phyloP scores from a whole-genome alignment of 371 early-diverging fungal genomes.

The Mortierella sp. region DNA sequence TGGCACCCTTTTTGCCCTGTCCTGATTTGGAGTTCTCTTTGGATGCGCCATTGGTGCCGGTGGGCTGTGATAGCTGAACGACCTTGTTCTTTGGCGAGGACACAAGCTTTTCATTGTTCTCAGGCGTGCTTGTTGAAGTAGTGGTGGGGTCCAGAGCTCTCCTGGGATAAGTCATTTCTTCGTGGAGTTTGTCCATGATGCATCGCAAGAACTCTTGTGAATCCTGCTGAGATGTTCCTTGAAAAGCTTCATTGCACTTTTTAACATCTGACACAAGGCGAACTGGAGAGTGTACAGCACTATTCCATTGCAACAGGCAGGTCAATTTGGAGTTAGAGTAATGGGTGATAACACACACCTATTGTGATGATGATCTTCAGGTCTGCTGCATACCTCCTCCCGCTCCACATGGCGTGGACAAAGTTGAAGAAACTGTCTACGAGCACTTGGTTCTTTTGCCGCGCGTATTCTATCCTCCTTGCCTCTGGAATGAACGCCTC shows the following conservation, averaged over 20 bases:
- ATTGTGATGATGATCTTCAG: too few species aligned
- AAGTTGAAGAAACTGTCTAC: conserved; percentile 52
- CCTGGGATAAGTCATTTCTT: conserved; percentile 56
- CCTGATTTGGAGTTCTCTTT: background rate
- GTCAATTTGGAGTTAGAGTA: too few species aligned
- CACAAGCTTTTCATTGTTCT: conserved; percentile 10
- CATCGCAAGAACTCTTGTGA: conserved; percentile 61
- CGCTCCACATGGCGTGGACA: conserved; percentile 56
- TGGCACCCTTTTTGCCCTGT: background rate
- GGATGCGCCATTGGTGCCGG: background rate
- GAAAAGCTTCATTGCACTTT: conserved; percentile 53
- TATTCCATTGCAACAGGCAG: conserved; percentile 10
- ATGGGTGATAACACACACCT: too few species aligned
- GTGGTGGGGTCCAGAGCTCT: conserved; percentile 5
- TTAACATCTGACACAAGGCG: conserved; percentile 53
- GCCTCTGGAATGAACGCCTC: conserved; percentile 56
- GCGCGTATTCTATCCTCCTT: conserved; percentile 31
- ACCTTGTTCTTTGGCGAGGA: conserved; percentile 16
- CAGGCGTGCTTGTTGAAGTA: background rate
- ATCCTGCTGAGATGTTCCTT: conserved; percentile 61
- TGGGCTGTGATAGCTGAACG: background rate
- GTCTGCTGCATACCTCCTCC: conserved; percentile 38
- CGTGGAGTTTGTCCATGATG: conserved; percentile 58
- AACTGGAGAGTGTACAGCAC: conserved; percentile 47
- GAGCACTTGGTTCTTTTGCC: conserved; percentile 44